Evolutionary conservation across 2,329 filamentous ascomycete genomes (phyloP).

Genomic region (Dactylellina drechsleri): DNA sequence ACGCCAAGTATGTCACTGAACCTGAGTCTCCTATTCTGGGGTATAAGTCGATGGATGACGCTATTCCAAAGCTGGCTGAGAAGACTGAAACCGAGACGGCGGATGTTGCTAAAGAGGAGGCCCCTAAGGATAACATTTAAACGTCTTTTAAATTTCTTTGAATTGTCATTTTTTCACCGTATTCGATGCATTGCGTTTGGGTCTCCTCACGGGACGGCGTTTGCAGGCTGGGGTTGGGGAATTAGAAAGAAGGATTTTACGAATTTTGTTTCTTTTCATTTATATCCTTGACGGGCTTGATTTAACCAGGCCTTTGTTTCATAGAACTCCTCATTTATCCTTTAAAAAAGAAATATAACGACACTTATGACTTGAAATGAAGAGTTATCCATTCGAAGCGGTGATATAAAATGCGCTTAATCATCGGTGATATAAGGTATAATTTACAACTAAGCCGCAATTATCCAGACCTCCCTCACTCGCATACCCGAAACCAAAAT

Average conservation of each 20-base stretch:
- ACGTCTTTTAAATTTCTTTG: not conserved
- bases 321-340: no score
- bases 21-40: constrained; percentile 23
- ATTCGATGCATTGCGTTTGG: constrained; percentile 25
- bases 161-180: constrained; percentile 14
- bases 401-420: no score
- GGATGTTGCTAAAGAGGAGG: not conserved
- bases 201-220: constrained; percentile 20
- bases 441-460: no score
- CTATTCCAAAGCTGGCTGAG: not conserved
- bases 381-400: no score
- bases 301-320: no score
- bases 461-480: no score
- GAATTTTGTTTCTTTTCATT: no score
- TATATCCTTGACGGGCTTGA: no score
- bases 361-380: no score
- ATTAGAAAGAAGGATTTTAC: not conserved
- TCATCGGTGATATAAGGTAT: no score
- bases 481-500: not conserved
- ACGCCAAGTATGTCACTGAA: constrained; percentile 5
- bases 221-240: constrained; percentile 7
- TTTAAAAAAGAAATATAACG: no score
- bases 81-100: not conserved
- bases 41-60: constrained; percentile 14
- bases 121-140: not conserved